These are phyloP conservation scores for Phytophthora macrochlamydospora DNA, from an alignment of 352 stramenopile genomes.

Conservation along the genomic window DNA sequence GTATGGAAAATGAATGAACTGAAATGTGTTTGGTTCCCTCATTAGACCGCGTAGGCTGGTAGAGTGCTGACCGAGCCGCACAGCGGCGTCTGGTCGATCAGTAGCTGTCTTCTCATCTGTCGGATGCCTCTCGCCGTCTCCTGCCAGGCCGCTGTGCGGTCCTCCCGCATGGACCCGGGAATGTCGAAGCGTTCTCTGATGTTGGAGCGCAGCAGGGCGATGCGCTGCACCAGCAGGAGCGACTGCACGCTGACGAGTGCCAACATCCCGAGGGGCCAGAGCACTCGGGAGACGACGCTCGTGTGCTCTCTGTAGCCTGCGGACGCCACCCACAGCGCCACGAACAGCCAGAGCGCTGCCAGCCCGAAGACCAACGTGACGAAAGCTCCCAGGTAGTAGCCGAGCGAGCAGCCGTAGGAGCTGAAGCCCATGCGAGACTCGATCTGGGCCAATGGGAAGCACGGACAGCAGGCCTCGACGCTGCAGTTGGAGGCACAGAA, in stretches of 20 bases:
- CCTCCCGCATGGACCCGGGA: slow-evolving; percentile 32
- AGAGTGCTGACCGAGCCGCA: slow-evolving; percentile 28
- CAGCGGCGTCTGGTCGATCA: slow-evolving; percentile 29
- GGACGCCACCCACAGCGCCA: slow-evolving; percentile 27
- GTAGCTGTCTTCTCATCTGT: slow-evolving; percentile 43
- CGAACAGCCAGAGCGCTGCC: slow-evolving; percentile 21
- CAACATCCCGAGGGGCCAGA: slow-evolving; percentile 17
- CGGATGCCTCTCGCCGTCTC: slow-evolving; percentile 36
- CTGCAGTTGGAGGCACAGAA: slow-evolving; percentile 28
- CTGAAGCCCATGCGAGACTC: slow-evolving; percentile 30
- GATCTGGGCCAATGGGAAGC: slow-evolving; percentile 37
- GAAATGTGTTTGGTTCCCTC: neutral
- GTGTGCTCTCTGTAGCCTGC: slow-evolving; percentile 20
- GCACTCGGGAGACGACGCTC: slow-evolving; percentile 13
- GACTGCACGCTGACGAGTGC: slow-evolving; percentile 17
- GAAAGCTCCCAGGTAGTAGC: slow-evolving; percentile 23
- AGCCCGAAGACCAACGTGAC: slow-evolving; percentile 12
- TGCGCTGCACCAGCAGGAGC: slow-evolving; percentile 31
- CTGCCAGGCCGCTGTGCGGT: slow-evolving; percentile 41
- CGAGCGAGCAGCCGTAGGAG: slow-evolving; percentile 30
- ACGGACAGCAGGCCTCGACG: slow-evolving; percentile 36
- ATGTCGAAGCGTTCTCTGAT: slow-evolving; percentile 42
- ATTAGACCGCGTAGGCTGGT: slow-evolving; percentile 38
- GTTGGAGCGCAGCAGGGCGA: slow-evolving; percentile 21
- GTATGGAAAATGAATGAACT: too few species aligned